These are phyloP conservation scores for Leishmania arabica DNA, from an alignment of 208 protist species.

Conservation along the genomic window DNA sequence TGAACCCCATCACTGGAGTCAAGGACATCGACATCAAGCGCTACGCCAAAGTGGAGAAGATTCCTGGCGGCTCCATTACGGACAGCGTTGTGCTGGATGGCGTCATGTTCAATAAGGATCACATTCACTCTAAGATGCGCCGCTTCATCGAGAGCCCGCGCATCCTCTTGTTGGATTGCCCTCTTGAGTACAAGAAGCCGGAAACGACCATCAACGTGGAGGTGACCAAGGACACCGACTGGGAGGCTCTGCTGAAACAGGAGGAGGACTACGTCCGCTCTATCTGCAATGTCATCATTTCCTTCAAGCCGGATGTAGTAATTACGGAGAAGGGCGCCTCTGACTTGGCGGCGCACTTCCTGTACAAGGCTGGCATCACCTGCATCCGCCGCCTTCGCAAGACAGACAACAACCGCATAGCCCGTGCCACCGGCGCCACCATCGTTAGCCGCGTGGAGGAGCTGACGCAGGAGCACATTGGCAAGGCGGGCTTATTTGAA, in stretches of 20 bases:
- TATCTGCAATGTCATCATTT: slow-evolving; percentile 98
- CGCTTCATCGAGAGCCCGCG: slow-evolving; percentile 98
- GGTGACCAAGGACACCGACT: slow-evolving; percentile 98
- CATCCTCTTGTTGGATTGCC: slow-evolving; percentile 98
- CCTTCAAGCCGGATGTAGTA: slow-evolving; percentile 99
- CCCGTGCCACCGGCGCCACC: slow-evolving; percentile 97
- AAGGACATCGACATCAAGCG: slow-evolving; percentile 99
- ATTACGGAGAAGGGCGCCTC: slow-evolving; percentile 99
- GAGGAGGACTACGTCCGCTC: slow-evolving; percentile 99
- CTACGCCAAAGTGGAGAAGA: slow-evolving; percentile 99
- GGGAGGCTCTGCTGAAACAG: slow-evolving; percentile 95
- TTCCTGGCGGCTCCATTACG: slow-evolving; percentile 98
- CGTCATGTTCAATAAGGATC: slow-evolving; percentile 99
- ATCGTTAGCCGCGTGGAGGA: slow-evolving; percentile 98
- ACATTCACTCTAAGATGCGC: slow-evolving; percentile 99
- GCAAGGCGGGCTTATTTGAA: slow-evolving; percentile 98
- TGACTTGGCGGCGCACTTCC: slow-evolving; percentile 98
- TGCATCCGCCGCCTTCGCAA: slow-evolving; percentile 98
- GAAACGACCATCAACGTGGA: slow-evolving; percentile 99
- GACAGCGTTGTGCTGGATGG: slow-evolving; percentile 98
- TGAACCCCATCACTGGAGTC: slow-evolving; percentile 78
- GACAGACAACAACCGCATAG: slow-evolving; percentile 99
- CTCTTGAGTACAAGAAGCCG: slow-evolving; percentile 99
- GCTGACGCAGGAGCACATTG: slow-evolving; percentile 97
- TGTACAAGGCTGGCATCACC: slow-evolving; percentile 98